A percentile compares a stretch with the other conserved stretches of the same genome.
These are phyloP conservation scores for Pelargonium fulgidum DNA, from an alignment of 441 rosid species.

Conservation along the genomic window DNA sequence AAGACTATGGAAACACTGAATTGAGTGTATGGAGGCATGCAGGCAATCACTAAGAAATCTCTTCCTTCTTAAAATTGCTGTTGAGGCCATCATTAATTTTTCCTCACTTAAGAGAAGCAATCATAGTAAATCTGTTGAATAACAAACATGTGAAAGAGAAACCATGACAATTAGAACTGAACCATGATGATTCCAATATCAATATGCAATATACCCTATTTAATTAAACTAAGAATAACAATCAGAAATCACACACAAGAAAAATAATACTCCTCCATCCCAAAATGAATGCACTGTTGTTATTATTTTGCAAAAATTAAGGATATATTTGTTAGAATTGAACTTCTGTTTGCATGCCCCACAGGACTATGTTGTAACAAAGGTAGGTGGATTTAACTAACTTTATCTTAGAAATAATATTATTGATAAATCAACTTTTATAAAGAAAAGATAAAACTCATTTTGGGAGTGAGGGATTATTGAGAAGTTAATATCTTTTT, in stretches of 20 bases:
- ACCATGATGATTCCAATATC: background rate
- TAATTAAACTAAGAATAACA: background rate
- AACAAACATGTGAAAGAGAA: slow-evolving; percentile 1
- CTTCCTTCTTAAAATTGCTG: slow-evolving; percentile 59
- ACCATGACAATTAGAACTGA: background rate
- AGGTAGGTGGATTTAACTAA: no score
- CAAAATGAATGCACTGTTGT: no score
- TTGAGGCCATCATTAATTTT: slow-evolving; percentile 52
- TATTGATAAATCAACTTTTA: no score
- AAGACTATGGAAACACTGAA: slow-evolving; percentile 37
- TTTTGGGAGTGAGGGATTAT: no score
- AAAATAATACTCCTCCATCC: no score
- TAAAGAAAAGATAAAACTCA: no score
- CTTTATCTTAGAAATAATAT: no score
- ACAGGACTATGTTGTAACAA: no score
- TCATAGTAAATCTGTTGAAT: background rate
- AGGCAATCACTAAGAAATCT: slow-evolving; percentile 41
- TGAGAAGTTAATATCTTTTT: background rate
- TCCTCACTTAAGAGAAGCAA: slow-evolving; percentile 22
- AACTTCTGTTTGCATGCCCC: no score
- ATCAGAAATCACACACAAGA: slow-evolving; percentile 4
- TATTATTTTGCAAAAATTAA: no score
- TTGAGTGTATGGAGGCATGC: slow-evolving; percentile 29
- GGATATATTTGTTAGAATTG: no score
- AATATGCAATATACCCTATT: background rate